These are phyloP conservation scores for Amborella trichopoda DNA, from an alignment of 164 flowering plant species.

Conservation along the genomic window DNA sequence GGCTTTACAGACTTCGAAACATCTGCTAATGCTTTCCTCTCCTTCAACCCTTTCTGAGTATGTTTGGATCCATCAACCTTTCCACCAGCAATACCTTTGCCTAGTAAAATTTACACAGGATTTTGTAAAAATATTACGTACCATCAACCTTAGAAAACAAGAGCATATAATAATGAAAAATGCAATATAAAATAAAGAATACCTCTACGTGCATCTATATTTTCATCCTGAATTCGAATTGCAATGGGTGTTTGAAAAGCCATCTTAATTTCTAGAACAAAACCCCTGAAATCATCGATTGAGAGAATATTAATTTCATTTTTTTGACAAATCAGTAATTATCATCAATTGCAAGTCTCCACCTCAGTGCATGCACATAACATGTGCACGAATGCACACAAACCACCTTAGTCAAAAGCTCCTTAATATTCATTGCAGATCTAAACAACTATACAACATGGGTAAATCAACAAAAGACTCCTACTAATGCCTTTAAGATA, in stretches of 20 bases:
- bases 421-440: too few relatives aligned
- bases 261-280: too few relatives aligned
- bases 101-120: background rate
- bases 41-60: conserved; percentile 7
- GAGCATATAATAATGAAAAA: background rate
- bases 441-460: too few relatives aligned
- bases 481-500: too few relatives aligned
- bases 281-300: too few relatives aligned
- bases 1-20: conserved; percentile 7
- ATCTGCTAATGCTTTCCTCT: conserved; percentile 9
- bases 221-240: conserved; percentile 10
- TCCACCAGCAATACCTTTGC: conserved; percentile 6
- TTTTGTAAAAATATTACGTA: background rate
- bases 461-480: too few relatives aligned
- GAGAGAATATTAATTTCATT: too few relatives aligned
- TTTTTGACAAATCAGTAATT: too few relatives aligned
- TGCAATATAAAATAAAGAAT: background rate
- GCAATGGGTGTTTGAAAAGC: conserved; percentile 7
- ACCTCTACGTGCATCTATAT: conserved; percentile 5
- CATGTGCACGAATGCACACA: too few relatives aligned
- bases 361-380: too few relatives aligned
- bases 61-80: conserved; percentile 5
- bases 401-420: too few relatives aligned
- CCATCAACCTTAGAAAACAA: background rate
- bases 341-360: too few relatives aligned